phyloP scores from a whole-genome alignment of 2,329 filamentous ascomycete species.

The Gliomastix tumulicola region DNA sequence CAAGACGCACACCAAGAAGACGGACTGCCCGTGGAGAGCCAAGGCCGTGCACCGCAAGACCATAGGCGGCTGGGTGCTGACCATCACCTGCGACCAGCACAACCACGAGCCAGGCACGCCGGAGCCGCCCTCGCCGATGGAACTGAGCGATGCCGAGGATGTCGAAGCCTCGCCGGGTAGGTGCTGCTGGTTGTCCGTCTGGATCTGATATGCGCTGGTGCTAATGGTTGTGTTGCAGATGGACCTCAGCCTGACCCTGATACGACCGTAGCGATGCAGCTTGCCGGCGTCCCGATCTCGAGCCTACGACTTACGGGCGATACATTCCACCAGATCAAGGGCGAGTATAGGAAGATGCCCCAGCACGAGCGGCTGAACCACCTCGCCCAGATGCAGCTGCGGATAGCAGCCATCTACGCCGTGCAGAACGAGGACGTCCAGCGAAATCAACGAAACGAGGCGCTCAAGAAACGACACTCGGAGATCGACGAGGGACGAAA shows the following conservation, averaged over 20 bases:
- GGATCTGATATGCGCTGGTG: no score
- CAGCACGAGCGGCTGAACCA: slow-evolving; percentile 28
- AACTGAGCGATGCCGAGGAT: slow-evolving; percentile 23
- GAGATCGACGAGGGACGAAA: slow-evolving; percentile 26
- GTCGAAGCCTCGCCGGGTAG: no score
- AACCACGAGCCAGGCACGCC: slow-evolving; percentile 37
- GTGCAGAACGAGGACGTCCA: slow-evolving; percentile 36
- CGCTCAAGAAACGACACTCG: slow-evolving; percentile 27
- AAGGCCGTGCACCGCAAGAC: slow-evolving; percentile 36
- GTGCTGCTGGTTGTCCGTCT: no score
- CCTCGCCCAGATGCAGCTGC: slow-evolving; percentile 30
- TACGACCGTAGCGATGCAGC: slow-evolving; percentile 26
- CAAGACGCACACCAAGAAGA: slow-evolving; percentile 38
- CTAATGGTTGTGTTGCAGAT: slow-evolving; percentile 1
- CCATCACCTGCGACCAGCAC: slow-evolving; percentile 33
- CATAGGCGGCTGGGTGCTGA: slow-evolving; percentile 35
- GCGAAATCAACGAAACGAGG: slow-evolving; percentile 27
- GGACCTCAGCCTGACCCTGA: slow-evolving; percentile 25
- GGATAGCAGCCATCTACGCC: slow-evolving; percentile 35
- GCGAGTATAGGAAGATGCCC: slow-evolving; percentile 33
- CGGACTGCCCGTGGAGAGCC: slow-evolving; percentile 36
- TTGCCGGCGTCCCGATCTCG: slow-evolving; percentile 29
- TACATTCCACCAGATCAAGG: slow-evolving; percentile 35
- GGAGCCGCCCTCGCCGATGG: slow-evolving; percentile 28
- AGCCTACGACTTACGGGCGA: slow-evolving; percentile 32